A percentile compares a stretch with the other conserved stretches of the same genome.
These are phyloP conservation scores for Aristolochia fimbriata DNA, from an alignment of 164 flowering plant genomes.

Conservation along the genomic window DNA sequence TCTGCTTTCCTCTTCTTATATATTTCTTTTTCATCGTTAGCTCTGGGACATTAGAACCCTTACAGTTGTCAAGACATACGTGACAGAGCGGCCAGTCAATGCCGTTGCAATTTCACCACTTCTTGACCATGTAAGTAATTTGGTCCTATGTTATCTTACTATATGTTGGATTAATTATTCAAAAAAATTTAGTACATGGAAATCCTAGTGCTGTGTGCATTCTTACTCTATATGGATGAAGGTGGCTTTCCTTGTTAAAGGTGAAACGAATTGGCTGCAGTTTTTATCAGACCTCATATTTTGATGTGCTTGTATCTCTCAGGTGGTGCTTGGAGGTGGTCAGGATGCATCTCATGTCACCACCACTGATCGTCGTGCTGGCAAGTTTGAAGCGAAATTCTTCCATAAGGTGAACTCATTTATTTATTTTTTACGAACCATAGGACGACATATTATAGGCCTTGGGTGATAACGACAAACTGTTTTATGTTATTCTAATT, in stretches of 20 bases:
- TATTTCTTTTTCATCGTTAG: conserved; percentile 19
- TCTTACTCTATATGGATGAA: no score
- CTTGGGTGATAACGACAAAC: neutral
- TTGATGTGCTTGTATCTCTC: no score
- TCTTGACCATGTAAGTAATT: conserved; percentile 63
- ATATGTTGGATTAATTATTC: neutral
- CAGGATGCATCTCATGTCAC: conserved; percentile 89
- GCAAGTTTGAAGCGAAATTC: conserved; percentile 93
- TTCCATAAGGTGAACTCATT: conserved; percentile 57
- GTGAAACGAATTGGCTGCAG: no score
- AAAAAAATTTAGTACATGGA: no score
- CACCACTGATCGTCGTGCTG: conserved; percentile 92
- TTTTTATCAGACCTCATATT: no score
- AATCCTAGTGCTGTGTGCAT: neutral
- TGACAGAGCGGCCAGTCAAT: conserved; percentile 87
- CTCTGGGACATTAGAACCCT: conserved; percentile 89
- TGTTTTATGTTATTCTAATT: neutral
- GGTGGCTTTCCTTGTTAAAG: no score
- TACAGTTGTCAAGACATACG: conserved; percentile 76
- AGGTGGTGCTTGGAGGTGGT: conserved; percentile 99
- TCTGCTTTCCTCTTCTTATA: neutral
- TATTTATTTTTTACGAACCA: no score
- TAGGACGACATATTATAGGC: no score
- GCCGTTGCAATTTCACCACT: conserved; percentile 93
- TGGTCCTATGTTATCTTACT: neutral